A percentile compares a stretch with the other conserved stretches of the same genome.
phyloP scores from a whole-genome alignment of 257 asterid species.

The Misopates orontium region DNA sequence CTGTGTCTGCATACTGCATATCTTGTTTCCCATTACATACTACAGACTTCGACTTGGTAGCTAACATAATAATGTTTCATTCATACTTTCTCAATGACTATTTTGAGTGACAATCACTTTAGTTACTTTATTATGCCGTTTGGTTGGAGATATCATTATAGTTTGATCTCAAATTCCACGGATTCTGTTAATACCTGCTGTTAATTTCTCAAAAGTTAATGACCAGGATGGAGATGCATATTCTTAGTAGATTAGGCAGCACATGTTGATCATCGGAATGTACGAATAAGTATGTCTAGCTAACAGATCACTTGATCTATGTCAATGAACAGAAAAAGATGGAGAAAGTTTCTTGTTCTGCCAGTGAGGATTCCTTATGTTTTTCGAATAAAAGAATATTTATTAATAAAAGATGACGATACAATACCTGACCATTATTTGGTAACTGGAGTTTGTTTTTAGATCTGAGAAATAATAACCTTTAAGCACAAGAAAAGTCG shows the following conservation, averaged over 20 bases:
- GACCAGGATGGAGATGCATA: background rate
- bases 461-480: background rate
- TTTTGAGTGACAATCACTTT: background rate
- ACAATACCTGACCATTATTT: background rate
- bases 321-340: background rate
- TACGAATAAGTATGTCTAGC: background rate
- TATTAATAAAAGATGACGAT: background rate
- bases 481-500: background rate
- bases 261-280: background rate
- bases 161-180: background rate
- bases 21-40: background rate
- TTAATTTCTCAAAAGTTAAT: background rate
- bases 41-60: background rate
- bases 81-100: background rate
- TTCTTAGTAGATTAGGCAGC: background rate
- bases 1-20: constrained; percentile 8
- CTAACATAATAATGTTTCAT: background rate
- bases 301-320: background rate
- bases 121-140: background rate
- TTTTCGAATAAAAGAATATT: background rate
- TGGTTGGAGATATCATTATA: background rate
- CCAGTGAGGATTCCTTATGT: background rate
- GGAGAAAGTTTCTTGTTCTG: background rate
- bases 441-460: background rate
- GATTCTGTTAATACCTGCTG: background rate